Percentiles rank a stretch among this genome's conserved stretches.
Evolutionary conservation across 192 early-diverging fungal species (phyloP).

Genomic region (Backusella luteola): DNA sequence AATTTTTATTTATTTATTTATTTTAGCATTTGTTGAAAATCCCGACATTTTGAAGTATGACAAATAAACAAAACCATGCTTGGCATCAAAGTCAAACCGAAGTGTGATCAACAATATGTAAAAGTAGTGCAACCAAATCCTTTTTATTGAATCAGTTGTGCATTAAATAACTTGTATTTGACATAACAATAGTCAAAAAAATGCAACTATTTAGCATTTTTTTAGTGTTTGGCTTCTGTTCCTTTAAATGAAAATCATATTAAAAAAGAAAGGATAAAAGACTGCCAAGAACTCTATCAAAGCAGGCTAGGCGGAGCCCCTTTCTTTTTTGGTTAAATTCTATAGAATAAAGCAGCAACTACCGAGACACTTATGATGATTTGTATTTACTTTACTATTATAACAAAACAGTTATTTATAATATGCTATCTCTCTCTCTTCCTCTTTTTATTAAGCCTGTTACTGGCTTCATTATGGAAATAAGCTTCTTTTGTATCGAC

Average conservation of each 20-base stretch:
- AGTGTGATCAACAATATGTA: not conserved
- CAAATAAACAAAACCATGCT: constrained; percentile 1
- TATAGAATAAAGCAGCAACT: not conserved
- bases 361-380: not conserved
- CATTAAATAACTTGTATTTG: not conserved
- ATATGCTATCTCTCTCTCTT: not conserved
- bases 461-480: not conserved
- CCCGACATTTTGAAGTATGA: not conserved
- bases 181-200: not conserved
- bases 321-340: not conserved
- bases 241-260: not conserved
- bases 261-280: not conserved
- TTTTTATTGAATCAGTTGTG: not conserved
- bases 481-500: not conserved
- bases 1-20: not conserved
- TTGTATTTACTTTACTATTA: not conserved
- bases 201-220: not conserved
- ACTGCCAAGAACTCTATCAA: not conserved
- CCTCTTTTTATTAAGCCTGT: not conserved
- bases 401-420: not conserved
- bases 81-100: not conserved
- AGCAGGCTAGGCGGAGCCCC: not conserved
- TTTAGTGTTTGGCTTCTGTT: not conserved
- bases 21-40: not conserved
- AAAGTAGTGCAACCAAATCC: not conserved